These are phyloP conservation scores for Coniochaeta prunicola DNA, from an alignment of 2,329 filamentous ascomycete genomes.

Conservation along the genomic window DNA sequence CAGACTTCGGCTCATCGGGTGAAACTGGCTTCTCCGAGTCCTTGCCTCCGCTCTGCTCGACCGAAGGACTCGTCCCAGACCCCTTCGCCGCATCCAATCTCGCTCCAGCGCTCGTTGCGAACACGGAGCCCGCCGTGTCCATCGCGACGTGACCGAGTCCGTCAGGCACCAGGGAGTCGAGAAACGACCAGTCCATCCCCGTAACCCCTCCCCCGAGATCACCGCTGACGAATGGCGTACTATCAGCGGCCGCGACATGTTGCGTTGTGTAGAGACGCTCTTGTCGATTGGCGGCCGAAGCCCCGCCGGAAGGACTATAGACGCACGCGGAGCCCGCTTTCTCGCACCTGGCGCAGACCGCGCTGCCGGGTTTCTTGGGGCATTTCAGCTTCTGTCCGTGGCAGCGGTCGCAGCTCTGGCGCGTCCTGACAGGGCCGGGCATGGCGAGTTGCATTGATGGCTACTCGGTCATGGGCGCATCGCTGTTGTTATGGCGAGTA, in stretches of 20 bases:
- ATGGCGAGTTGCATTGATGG: constrained; percentile 2
- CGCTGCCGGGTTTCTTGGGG: constrained; percentile 27
- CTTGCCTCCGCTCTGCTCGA: neutral
- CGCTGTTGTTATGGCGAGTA: neutral
- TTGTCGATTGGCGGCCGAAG: neutral
- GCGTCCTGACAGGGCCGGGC: constrained; percentile 14
- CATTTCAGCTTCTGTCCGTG: constrained; percentile 40
- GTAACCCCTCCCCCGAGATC: neutral
- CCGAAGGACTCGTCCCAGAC: neutral
- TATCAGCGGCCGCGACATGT: neutral
- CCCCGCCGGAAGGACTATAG: constrained; percentile 30
- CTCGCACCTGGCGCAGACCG: constrained; percentile 31
- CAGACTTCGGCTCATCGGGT: neutral
- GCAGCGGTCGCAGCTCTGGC: constrained; percentile 34
- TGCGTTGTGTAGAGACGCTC: neutral
- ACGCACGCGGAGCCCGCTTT: constrained; percentile 31
- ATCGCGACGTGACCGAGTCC: neutral
- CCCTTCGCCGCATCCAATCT: neutral
- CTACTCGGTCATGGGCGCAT: neutral
- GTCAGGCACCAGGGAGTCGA: neutral
- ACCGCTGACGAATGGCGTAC: neutral
- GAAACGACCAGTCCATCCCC: neutral
- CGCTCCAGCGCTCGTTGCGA: neutral
- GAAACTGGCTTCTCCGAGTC: constrained; percentile 8
- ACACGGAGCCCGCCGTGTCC: neutral